phyloP scores from a whole-genome alignment of 2,329 filamentous ascomycete genomes.

The Coniella vitis region DNA sequence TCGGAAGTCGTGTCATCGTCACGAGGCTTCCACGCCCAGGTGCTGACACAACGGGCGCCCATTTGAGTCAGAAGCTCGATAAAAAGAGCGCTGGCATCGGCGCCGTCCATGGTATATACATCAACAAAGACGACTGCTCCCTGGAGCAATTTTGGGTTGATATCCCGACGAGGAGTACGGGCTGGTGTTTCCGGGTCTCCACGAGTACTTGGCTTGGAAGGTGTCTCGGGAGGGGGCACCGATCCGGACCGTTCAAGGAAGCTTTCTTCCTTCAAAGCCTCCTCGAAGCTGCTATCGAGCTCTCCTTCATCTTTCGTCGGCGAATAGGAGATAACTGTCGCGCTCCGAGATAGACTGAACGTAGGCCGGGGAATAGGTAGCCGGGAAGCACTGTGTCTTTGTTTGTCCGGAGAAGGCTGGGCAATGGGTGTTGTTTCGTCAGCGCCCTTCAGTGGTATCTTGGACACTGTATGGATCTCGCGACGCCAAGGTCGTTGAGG shows the following conservation, averaged over 20 bases:
- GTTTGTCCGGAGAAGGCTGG: conserved; percentile 37
- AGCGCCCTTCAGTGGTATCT: conserved; percentile 66
- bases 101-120: conserved; percentile 74
- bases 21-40: conserved; percentile 65
- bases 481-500: conserved; percentile 47
- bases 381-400: conserved; percentile 44
- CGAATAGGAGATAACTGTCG: conserved; percentile 48
- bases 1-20: conserved; percentile 35
- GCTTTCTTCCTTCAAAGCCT: conserved; percentile 18
- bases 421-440: conserved; percentile 46
- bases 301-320: conserved; percentile 35
- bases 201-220: conserved; percentile 45
- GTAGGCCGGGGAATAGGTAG: conserved; percentile 37
- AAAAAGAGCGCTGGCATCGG: conserved; percentile 75
- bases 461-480: conserved; percentile 67
- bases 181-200: conserved; percentile 49
- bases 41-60: conserved; percentile 72
- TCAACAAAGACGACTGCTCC: conserved; percentile 78
- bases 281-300: conserved; percentile 23
- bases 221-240: conserved; percentile 31
- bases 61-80: conserved; percentile 72
- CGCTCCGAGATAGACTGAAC: conserved; percentile 36
- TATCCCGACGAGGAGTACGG: conserved; percentile 47
- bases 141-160: conserved; percentile 49
- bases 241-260: conserved; percentile 19